Percentiles rank a stretch among this genome's conserved stretches.
These are phyloP conservation scores for Caryocar brasiliense DNA, from an alignment of 441 rosid species.

Conservation along the genomic window DNA sequence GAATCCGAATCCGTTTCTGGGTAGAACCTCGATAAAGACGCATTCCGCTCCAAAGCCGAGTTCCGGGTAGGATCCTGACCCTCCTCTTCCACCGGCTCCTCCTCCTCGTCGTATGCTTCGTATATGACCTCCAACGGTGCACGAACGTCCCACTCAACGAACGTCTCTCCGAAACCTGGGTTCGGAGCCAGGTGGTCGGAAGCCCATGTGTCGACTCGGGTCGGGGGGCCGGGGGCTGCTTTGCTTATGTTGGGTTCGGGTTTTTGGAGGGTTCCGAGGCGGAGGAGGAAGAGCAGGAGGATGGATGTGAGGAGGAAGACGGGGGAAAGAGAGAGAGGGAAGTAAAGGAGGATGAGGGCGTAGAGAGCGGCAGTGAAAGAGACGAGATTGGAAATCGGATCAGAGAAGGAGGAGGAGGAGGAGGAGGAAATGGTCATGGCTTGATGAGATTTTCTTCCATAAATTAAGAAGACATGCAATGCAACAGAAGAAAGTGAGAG, in stretches of 20 bases:
- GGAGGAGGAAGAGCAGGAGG: slow-evolving; percentile 43
- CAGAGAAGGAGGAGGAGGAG: slow-evolving; percentile 6
- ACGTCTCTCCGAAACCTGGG: slow-evolving; percentile 15
- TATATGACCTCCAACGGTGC: slow-evolving; percentile 68
- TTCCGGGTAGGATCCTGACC: background rate
- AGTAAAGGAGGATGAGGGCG: slow-evolving; percentile 38
- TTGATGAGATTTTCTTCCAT: too few relatives aligned
- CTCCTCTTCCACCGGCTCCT: slow-evolving; percentile 15
- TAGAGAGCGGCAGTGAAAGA: slow-evolving; percentile 42
- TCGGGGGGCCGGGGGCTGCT: background rate
- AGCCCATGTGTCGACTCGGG: slow-evolving; percentile 9
- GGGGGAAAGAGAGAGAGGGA: slow-evolving; percentile 48
- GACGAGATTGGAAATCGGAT: slow-evolving; percentile 62
- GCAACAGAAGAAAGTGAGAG: too few relatives aligned
- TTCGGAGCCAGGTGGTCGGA: background rate
- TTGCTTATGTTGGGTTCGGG: background rate
- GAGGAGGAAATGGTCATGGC: background rate
- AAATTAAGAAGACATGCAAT: too few relatives aligned
- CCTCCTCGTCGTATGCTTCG: slow-evolving; percentile 47
- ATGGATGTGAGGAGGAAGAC: slow-evolving; percentile 27
- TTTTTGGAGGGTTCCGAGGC: slow-evolving; percentile 28
- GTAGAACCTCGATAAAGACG: slow-evolving; percentile 38
- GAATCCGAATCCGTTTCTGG: slow-evolving; percentile 57
- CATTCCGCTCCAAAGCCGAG: slow-evolving; percentile 16
- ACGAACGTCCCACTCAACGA: slow-evolving; percentile 56